Evolutionary conservation across 1,284 basidiomycete species (phyloP), one percentile per base, ranked within the genome.

Genomic region (Schizophyllum commune): DNA sequence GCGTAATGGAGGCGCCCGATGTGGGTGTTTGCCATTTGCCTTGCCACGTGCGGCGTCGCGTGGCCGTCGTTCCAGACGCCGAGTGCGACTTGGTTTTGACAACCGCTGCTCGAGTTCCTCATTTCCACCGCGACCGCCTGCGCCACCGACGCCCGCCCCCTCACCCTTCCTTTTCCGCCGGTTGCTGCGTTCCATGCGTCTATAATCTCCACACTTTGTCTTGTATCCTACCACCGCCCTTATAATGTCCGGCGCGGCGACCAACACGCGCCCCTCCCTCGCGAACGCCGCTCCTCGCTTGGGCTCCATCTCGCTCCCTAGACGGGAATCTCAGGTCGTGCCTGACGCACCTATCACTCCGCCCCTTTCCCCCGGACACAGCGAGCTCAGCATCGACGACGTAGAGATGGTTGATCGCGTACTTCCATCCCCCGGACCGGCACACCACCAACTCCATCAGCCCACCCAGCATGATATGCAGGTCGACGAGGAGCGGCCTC

Each of bases 301-400:
- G 39, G 39, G 39, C 39, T 32, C 21, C 61, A 52, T 47, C 57
- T 34, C 63, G 64, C 55, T 66, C 65, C n/a, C 66, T 65, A 20
- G 53, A 21, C 53, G 27, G 15, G 53, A 21, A 33, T 59, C 66
- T 9, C 66, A 65, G 21, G 62, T 68, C 53, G 64, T 70, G 51
- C 63, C 71, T 22, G 75, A 81, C 61, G 77, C 77, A 27, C 83
- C 79, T 21, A 77, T 84, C 65, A 85, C 83, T 1, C 83, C 83
- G n/a, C 83, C 83, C 8, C 72, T 83, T 62, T 85, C 83, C 55
- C 84, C 83, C 4, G 72, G 72, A n/a, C 74, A 75, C 54, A 78
- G 73, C 61, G 75, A 74, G 56, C 70, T 67, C 47, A 67, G 69
- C 57, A 71, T 69, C 6, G 69, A 73, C 62, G 57, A 66, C 32